Evolutionary conservation across 2,329 filamentous ascomycete genomes (phyloP).

Genomic region (Colletotrichum melonis): DNA sequence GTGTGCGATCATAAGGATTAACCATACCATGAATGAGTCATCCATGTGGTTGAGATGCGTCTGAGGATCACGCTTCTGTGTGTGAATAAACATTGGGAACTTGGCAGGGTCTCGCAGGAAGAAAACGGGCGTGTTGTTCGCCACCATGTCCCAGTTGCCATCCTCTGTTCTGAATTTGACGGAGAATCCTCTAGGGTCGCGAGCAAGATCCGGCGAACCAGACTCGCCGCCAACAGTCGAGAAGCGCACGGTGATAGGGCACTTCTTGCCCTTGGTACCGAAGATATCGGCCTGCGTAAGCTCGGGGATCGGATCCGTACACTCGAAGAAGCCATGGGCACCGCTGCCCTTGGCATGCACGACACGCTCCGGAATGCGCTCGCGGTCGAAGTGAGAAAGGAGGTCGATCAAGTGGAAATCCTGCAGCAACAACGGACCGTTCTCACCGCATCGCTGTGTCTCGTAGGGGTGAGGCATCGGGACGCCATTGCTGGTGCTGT

Average conservation of each 20-base stretch:
- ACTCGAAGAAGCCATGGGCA: constrained; percentile 69
- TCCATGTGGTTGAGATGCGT: constrained; percentile 51
- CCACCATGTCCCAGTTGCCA: constrained; percentile 44
- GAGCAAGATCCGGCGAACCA: constrained; percentile 72
- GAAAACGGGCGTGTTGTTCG: constrained; percentile 61
- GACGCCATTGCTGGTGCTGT: not conserved
- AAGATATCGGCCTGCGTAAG: not conserved
- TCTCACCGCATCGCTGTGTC: not conserved
- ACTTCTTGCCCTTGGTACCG: constrained; percentile 56
- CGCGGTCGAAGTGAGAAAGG: constrained; percentile 65
- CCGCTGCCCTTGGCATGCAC: constrained; percentile 50
- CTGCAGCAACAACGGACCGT: constrained; percentile 54
- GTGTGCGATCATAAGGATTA: not conserved
- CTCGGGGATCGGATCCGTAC: constrained; percentile 48
- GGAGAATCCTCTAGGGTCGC: constrained; percentile 75
- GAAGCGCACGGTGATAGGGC: constrained; percentile 60
- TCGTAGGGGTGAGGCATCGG: not conserved
- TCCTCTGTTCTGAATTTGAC: constrained; percentile 44
- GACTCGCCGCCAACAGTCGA: constrained; percentile 75
- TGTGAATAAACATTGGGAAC: constrained; percentile 58
- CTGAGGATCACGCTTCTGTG: constrained; percentile 55
- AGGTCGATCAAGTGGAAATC: constrained; percentile 66
- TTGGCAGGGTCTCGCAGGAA: constrained; percentile 60
- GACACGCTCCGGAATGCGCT: constrained; percentile 65
- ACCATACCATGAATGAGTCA: constrained; percentile 9